Evolutionary conservation across 345 rosid genomes (phyloP), one percentile per base, ranked within the genome.

Genomic region (Bretschneidera sinensis): DNA sequence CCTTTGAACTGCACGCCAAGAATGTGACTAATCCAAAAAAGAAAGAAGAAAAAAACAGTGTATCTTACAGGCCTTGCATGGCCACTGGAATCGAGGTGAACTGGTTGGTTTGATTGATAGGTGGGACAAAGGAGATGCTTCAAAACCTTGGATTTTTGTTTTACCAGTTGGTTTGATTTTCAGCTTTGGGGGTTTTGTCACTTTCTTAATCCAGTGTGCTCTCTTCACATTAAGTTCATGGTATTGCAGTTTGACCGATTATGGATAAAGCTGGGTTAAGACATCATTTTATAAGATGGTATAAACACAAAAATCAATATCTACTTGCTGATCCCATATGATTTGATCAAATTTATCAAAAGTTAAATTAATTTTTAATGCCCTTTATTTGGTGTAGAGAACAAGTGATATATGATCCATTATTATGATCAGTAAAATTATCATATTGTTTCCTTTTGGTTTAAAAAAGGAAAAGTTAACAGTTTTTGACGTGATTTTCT

Each of bases 31-130:
- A 67, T 53, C 66, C 54, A 60, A 35, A 60, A 59, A 43, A 43
- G 51, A 66, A 43, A 54, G 59, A 51, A 57, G 17, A 60, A 60
- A 60, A n/a, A 48, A 35, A 35, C 6, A 14, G 21, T 18, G 7
- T 18, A 48, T 17, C 52, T 48, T 48, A 18, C 4, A 18, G 9
- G 52, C 54, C 48, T 21, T 69, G 72, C 66, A 45, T 50, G 71
- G 67, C 70, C 19, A 21, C 15, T 53, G 50, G 54, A 68, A 15
- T 35, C 61, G 9, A 17, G n/a, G 25, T 24, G 59, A 70, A 66
- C 81, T 55, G 84, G 75, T 81, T 59, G 83, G 60, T 84, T 77
- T 76, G 82, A 77, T 59, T 21, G 79, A 47, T 66, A 25, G 83
- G 17, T 78, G 55, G 48, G 24, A 39, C 24, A 39, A 11, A 52